Conservation (phyloP, 164 flowering plant species). For the Litsea cubeba region DNA sequence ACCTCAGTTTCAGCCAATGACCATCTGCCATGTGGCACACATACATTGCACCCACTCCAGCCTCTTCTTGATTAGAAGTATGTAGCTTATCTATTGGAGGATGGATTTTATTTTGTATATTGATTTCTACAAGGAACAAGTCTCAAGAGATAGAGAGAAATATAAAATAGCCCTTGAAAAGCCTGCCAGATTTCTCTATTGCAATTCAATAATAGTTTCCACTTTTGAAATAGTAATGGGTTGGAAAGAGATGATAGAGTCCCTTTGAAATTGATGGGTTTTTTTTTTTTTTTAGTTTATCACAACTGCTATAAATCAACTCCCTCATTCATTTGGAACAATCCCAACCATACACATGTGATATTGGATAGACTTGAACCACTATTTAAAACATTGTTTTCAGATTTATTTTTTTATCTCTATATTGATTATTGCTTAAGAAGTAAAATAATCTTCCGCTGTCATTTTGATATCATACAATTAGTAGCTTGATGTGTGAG, state of each 20-base stretch:
- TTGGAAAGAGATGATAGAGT: not conserved
- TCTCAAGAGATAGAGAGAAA: not conserved
- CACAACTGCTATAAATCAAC: not conserved
- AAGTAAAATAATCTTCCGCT: not conserved
- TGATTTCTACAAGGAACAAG: not conserved
- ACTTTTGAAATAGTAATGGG: not conserved
- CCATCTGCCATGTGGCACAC: slow-evolving; percentile 6
- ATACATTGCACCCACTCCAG: not conserved
- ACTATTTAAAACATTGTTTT: not conserved
- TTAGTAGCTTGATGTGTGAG: no score
- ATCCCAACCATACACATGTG: not conserved
- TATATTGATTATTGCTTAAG: not conserved
- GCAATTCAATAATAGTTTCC: not conserved
- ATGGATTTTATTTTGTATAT: not conserved
- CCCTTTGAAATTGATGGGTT: not conserved
- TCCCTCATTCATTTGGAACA: not conserved
- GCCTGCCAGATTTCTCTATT: not conserved
- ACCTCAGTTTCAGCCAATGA: not conserved
- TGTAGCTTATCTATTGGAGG: not conserved
- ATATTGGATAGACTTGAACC: not conserved
- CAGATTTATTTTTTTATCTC: not conserved
- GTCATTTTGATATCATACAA: no score
- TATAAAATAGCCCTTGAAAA: not conserved
- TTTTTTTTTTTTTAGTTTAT: not conserved
- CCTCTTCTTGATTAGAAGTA: not conserved